Conservation (phyloP, 192 early-diverging fungal species). For the Phlyctochytrium arcticum region DNA sequence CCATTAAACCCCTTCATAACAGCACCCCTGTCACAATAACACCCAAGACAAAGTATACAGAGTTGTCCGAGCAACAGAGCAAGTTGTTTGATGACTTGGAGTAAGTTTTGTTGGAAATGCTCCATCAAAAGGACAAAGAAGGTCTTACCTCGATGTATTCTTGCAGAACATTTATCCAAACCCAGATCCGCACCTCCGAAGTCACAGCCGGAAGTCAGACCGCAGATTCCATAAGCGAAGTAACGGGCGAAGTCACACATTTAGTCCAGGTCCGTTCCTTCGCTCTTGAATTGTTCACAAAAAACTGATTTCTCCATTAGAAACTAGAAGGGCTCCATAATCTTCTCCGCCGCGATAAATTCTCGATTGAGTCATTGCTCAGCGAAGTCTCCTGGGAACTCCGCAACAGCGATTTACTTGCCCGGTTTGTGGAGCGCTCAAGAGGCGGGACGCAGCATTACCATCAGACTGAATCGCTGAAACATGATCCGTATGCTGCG, state of each 20-base stretch:
- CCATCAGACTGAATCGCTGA: too few relatives aligned
- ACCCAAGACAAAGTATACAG: conserved; percentile 27
- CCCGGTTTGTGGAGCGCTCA: conserved; percentile 35
- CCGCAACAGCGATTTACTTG: conserved; percentile 31
- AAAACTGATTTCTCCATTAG: too few relatives aligned
- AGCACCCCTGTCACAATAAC: too few relatives aligned
- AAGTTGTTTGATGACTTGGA: conserved; percentile 23
- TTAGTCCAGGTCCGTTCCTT: conserved; percentile 2
- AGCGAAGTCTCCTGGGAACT: conserved; percentile 25
- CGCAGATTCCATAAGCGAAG: conserved; percentile 15
- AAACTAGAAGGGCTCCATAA: conserved; percentile 34
- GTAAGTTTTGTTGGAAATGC: too few relatives aligned
- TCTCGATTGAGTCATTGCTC: conserved; percentile 23
- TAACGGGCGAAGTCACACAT: conserved; percentile 13
- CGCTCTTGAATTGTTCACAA: not conserved
- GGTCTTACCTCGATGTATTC: too few relatives aligned
- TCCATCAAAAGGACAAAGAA: too few relatives aligned
- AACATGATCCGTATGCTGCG: conserved; percentile 25
- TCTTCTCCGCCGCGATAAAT: conserved; percentile 33
- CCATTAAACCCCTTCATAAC: too few relatives aligned
- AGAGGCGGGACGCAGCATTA: conserved; percentile 7
- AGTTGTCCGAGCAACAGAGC: conserved; percentile 15
- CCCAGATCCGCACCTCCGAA: conserved; percentile 26
- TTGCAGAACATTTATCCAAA: conserved; percentile 24
- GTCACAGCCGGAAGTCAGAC: conserved; percentile 6